Evolutionary conservation across 75 land plant genomes (phyloP), one percentile per base, ranked within the genome.

Genomic region (Pseudotsuga menziesii): DNA sequence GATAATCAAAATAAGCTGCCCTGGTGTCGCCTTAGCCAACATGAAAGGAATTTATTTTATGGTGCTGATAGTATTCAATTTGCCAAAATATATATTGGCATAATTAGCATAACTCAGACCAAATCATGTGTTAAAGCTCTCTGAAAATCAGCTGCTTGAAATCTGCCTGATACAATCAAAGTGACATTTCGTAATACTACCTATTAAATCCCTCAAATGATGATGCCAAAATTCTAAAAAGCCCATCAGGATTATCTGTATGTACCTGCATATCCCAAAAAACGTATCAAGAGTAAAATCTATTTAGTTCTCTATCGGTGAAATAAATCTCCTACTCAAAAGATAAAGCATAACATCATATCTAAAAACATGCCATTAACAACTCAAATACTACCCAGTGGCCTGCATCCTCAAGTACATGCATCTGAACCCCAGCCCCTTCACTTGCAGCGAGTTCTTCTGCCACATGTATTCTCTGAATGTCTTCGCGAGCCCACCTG

Each of bases 341-440:
- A 23, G 41, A 75, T 75, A 27, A 15, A 54, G 22, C 5, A 73
- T 26, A 57, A 57, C 32, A 80, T 15, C 6, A 83, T 55, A 35
- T 35, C 35, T 15, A n/a, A 78, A 35, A 15, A 74, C 11, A 60
- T 79, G 13, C 56, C 25, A 74, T 17, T 35, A 27, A 44, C 19
- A 60, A 60, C 61, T 25, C 29, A 44, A 71, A 15, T 73, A 80
- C 78, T 85, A 96, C 99, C 99, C 99, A 96, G 75, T 96, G 99
- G 3, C 99, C 99, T 76, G 99, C 91, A 84, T 96, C 99, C 80
- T 96, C 97, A 58, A 96, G 93, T 9, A 92, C 99, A 62, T 96
- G 99, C 97, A 96, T 89, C 79, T 96, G 84, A 70, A 96, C 95
- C 22, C 98, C 95, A 59, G 90, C 99, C 36, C 98, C 99, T 76